Percentiles rank a stretch among this genome's conserved stretches.
Evolutionary conservation across 352 stramenopile species (phyloP).

Genomic region (Phytopythium oedochilum): DNA sequence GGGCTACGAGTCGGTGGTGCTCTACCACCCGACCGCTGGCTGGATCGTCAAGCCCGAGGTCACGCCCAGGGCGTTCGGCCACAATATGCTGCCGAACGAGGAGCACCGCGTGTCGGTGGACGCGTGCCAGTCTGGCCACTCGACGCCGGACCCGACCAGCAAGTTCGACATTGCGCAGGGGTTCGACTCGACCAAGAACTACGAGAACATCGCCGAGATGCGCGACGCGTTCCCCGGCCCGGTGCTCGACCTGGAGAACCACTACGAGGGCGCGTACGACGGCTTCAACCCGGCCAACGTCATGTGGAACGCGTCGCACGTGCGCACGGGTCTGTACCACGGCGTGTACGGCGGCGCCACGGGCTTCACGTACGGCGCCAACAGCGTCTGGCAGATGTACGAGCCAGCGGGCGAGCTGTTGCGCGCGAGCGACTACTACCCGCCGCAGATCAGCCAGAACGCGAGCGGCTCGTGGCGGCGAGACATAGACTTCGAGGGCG

Average conservation of each 20-base stretch:
- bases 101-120: conserved; percentile 7
- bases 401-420: conserved; percentile 12
- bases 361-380: conserved; percentile 17
- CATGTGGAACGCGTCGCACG: conserved; percentile 15
- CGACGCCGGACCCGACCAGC: background rate
- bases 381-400: conserved; percentile 21
- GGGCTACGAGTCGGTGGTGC: conserved; percentile 5
- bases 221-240: conserved; percentile 14
- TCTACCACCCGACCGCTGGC: conserved; percentile 5
- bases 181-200: conserved; percentile 26
- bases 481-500: conserved; percentile 14
- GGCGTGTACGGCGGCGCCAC: conserved; percentile 12
- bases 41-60: background rate
- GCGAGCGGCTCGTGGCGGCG: conserved; percentile 14
- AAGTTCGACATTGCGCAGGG: conserved; percentile 3
- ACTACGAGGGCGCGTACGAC: conserved; percentile 15
- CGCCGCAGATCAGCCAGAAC: conserved; percentile 10
- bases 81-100: conserved; percentile 8
- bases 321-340: conserved; percentile 15
- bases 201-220: conserved; percentile 16
- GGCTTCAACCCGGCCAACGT: conserved; percentile 2
- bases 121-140: conserved; percentile 7
- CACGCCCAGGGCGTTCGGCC: conserved; percentile 3
- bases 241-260: conserved; percentile 16
- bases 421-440: conserved; percentile 15